Percentiles rank a stretch among this genome's conserved stretches.
phyloP scores from a whole-genome alignment of 164 flowering plant species.

The grape (Vitis vinifera) region DNA sequence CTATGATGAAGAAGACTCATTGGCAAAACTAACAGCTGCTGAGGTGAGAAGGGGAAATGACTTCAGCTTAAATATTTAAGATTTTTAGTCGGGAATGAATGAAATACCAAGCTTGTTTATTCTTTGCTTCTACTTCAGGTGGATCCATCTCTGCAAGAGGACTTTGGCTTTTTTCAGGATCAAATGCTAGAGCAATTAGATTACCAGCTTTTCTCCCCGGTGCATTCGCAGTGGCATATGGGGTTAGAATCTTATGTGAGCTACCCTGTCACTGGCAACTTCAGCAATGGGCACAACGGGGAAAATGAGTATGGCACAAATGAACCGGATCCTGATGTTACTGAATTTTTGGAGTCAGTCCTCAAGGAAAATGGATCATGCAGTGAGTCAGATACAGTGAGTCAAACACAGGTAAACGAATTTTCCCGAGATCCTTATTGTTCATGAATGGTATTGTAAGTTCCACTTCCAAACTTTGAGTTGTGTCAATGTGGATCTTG shows the following conservation, averaged over 20 bases:
- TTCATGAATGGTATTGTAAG: background rate
- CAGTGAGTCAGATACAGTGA: slow-evolving; percentile 32
- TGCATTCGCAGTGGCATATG: slow-evolving; percentile 16
- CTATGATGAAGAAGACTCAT: slow-evolving; percentile 29
- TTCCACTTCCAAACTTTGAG: background rate
- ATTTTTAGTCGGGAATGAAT: background rate
- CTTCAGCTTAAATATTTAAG: background rate
- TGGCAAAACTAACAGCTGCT: slow-evolving; percentile 14
- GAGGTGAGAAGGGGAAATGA: slow-evolving; percentile 32
- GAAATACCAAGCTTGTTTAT: background rate
- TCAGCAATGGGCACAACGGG: slow-evolving; percentile 14
- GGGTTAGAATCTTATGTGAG: slow-evolving; percentile 28
- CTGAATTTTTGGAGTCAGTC: slow-evolving; percentile 39
- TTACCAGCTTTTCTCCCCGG: slow-evolving; percentile 24
- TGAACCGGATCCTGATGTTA: slow-evolving; percentile 30
- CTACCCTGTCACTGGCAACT: slow-evolving; percentile 22
- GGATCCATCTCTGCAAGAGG: slow-evolving; percentile 16
- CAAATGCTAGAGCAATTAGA: slow-evolving; percentile 16
- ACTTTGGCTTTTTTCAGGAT: slow-evolving; percentile 3
- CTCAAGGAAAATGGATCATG: slow-evolving; percentile 29
- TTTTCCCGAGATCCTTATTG: background rate
- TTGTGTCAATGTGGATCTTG: background rate
- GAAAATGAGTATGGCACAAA: slow-evolving; percentile 32
- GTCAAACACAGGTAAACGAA: slow-evolving; percentile 26
- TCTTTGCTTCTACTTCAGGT: slow-evolving; percentile 18